Base-by-base conservation (phyloP, 2,329 filamentous ascomycete genomes). In the Xylariaceae sp. region DNA sequence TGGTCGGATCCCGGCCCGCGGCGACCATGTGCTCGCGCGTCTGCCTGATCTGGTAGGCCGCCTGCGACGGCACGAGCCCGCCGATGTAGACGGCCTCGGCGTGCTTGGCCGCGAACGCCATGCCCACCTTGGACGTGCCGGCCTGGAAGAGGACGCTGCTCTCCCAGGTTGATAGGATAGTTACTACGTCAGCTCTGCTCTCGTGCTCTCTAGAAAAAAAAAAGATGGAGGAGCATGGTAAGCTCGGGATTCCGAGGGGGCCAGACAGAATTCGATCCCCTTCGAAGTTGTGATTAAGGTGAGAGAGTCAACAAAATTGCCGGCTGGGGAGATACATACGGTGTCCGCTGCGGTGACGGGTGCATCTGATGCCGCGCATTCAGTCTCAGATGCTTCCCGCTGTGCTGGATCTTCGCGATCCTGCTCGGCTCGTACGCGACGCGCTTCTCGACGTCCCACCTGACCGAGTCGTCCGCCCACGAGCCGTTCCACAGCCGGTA, bases 81-180 rank as follows among this genome's bases (percentile, higher is more conserved):
- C 67, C 68, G 3, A 77, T 67, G 37, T 76, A 77, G 27, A 76
- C 70, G 2, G 67, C 71, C 53, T 77, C 73, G 2, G 72, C 73
- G 38, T 77, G 72, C 0, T 59, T 67, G 3, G 70, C 61, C 0
- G 69, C 72, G 43, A 77, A 77, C 1, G 55, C 52, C 1, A 65
- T 68, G 0, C 74, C 72, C 0, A 73, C 72, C 0, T 68, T 47
- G 0, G 72, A 76, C 0, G 70, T 75, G 0, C 74, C 74, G 1
- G 73, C 72, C 43, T 77, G 73, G 44, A 74, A 69, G 1, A 75
- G 54, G 34, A 74, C 68, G 7, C n/a, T n/a, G n/a, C n/a, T n/a
- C n/a, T n/a, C n/a, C n/a, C n/a, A n/a, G n/a, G n/a, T n/a, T n/a
- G n/a, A n/a, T n/a, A n/a, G n/a, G n/a, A n/a, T n/a, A n/a, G n/a